Conservation (phyloP, 2,329 filamentous ascomycete species). For the Cercospora brassicicola region DNA sequence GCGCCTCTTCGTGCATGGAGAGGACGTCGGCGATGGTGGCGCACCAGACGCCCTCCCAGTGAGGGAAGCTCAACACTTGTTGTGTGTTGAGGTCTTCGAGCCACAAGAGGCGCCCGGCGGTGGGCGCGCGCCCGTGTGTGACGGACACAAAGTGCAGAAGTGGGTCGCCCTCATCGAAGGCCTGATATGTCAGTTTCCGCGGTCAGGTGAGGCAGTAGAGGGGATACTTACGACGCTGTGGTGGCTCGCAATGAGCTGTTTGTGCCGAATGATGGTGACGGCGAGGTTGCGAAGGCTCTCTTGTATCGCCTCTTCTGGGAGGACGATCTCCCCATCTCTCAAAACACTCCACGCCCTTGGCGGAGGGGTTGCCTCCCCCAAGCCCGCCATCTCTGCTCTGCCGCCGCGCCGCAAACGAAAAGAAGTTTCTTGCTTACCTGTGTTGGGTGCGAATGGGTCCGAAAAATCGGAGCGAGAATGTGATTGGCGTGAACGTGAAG, state of each 20-base stretch:
- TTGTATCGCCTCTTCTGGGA: constrained; percentile 1
- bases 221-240: not conserved
- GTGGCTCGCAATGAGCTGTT: constrained; percentile 5
- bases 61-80: not conserved
- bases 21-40: not conserved
- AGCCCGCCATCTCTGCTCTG: constrained; percentile 3
- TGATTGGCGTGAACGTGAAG: not conserved
- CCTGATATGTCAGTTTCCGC: not conserved
- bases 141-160: constrained; percentile 3
- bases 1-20: not conserved
- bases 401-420: not conserved
- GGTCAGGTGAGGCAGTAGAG: not conserved
- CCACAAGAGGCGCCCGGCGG: not conserved
- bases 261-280: constrained; percentile 4
- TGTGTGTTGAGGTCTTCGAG: not conserved
- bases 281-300: not conserved
- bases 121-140: not conserved
- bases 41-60: constrained; percentile 4
- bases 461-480: not conserved
- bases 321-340: not conserved
- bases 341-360: constrained; percentile 1
- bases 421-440: not conserved
- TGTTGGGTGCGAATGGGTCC: not conserved
- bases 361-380: not conserved
- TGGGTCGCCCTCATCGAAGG: not conserved